Evolutionary conservation across 495 filamentous ascomycete species (phyloP).

Genomic region (Xylaria nigripes): DNA sequence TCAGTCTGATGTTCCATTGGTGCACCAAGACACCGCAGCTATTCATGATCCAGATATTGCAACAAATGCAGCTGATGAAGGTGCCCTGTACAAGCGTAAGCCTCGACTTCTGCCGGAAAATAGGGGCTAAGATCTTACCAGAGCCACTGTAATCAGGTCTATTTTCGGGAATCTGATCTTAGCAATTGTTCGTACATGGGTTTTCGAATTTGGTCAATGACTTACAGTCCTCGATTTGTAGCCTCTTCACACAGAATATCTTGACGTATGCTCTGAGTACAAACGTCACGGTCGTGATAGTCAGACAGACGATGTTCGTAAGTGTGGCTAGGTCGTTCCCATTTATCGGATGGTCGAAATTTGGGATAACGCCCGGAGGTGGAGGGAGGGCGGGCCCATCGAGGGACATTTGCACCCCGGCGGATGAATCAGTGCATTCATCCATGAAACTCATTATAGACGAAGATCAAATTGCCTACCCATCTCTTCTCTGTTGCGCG

Average conservation of each 20-base stretch:
- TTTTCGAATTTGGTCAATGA: background rate
- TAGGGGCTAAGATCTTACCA: background rate
- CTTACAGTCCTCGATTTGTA: constrained; percentile 4
- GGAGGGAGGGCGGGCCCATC: constrained; percentile 11
- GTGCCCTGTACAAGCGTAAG: background rate
- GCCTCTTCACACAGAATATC: background rate
- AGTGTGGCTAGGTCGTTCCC: constrained; percentile 6
- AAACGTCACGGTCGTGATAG: background rate
- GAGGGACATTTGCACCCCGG: background rate
- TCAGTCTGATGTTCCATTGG: constrained; percentile 12
- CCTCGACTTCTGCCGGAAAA: background rate
- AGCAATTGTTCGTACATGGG: background rate
- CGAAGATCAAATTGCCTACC: background rate
- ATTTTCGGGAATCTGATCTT: background rate
- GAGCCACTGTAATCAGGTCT: background rate
- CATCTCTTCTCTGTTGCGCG: no score
- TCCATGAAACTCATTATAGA: background rate
- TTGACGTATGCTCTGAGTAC: constrained; percentile 1
- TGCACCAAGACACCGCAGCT: constrained; percentile 16
- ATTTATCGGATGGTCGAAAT: constrained; percentile 14
- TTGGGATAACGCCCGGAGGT: constrained; percentile 10
- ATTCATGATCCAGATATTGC: background rate
- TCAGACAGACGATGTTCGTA: constrained; percentile 1
- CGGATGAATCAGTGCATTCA: background rate
- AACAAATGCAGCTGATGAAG: background rate